These are phyloP conservation scores for Allantophomopsis cytisporea DNA, from an alignment of 2,329 filamentous ascomycete species.

Conservation along the genomic window DNA sequence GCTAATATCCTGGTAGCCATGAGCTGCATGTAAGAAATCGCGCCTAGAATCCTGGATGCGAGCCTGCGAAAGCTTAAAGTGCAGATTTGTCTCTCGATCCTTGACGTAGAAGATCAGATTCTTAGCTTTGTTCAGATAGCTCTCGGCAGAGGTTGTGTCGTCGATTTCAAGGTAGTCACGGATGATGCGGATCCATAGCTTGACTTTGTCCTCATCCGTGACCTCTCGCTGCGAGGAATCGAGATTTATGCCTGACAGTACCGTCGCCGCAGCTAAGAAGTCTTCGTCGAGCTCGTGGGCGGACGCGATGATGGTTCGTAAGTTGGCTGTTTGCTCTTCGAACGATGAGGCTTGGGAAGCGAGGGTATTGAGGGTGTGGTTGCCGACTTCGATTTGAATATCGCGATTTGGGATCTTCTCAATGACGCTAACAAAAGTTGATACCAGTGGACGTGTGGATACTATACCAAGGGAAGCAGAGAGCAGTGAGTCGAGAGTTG, in stretches of 20 bases:
- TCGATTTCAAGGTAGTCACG: constrained; percentile 90
- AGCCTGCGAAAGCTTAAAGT: constrained; percentile 85
- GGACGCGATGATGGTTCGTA: constrained; percentile 71
- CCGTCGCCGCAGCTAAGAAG: constrained; percentile 63
- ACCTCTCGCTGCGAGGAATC: constrained; percentile 81
- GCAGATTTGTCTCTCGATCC: constrained; percentile 61
- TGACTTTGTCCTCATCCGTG: constrained; percentile 67
- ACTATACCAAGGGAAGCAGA: constrained; percentile 16
- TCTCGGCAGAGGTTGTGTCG: constrained; percentile 73
- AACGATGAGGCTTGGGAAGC: constrained; percentile 52
- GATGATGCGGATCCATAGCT: constrained; percentile 86
- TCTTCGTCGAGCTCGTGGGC: constrained; percentile 77
- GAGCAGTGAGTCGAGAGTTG: constrained; percentile 18
- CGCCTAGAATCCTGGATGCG: constrained; percentile 86
- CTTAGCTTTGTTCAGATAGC: constrained; percentile 89
- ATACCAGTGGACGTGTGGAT: constrained; percentile 14
- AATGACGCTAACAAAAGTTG: constrained; percentile 51
- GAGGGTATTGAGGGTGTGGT: constrained; percentile 57
- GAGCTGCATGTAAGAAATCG: constrained; percentile 75
- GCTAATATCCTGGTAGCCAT: constrained; percentile 80
- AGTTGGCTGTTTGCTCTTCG: constrained; percentile 68
- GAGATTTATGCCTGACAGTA: constrained; percentile 72
- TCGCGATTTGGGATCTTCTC: constrained; percentile 44
- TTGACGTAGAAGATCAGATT: constrained; percentile 72
- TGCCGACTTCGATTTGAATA: constrained; percentile 62